A percentile compares a stretch with the other conserved stretches of the same genome.
These are phyloP conservation scores for Dactylellina drechsleri DNA, from an alignment of 2,329 filamentous ascomycete species.

Conservation along the genomic window DNA sequence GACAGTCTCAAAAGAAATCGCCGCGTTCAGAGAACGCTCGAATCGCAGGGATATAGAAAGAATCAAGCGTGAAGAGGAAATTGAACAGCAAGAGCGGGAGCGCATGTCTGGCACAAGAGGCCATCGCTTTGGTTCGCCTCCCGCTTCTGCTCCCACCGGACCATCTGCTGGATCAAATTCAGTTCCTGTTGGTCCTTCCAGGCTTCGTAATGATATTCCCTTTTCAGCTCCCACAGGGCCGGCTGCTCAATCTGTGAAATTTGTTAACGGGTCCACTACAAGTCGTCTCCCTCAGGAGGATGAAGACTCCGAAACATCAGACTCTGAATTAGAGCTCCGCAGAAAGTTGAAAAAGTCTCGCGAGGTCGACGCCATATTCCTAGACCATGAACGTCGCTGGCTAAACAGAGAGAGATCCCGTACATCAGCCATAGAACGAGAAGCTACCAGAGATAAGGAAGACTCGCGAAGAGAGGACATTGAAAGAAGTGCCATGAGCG, in stretches of 20 bases:
- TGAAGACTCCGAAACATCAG: slow-evolving; percentile 86
- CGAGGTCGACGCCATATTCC: slow-evolving; percentile 81
- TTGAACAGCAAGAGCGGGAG: slow-evolving; percentile 84
- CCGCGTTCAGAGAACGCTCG: slow-evolving; percentile 90
- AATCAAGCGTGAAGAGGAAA: slow-evolving; percentile 86
- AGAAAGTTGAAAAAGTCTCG: slow-evolving; percentile 75
- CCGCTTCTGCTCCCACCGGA: slow-evolving; percentile 70
- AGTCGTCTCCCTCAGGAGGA: slow-evolving; percentile 71
- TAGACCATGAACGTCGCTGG: slow-evolving; percentile 90
- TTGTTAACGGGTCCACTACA: slow-evolving; percentile 80
- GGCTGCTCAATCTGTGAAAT: slow-evolving; percentile 62
- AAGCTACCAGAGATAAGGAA: slow-evolving; percentile 80
- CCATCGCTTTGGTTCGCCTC: slow-evolving; percentile 78
- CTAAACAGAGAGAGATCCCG: slow-evolving; percentile 85
- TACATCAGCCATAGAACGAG: slow-evolving; percentile 84
- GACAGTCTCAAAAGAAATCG: slow-evolving; percentile 91
- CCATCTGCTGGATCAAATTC: slow-evolving; percentile 75
- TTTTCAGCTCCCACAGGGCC: slow-evolving; percentile 44
- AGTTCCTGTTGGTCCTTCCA: slow-evolving; percentile 78
- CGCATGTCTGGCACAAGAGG: slow-evolving; percentile 73
- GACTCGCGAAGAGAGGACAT: slow-evolving; percentile 74
- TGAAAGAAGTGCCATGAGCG: slow-evolving; percentile 74
- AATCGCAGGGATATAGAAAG: slow-evolving; percentile 89
- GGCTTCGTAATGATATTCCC: slow-evolving; percentile 58
- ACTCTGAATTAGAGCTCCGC: slow-evolving; percentile 82